Base-by-base conservation (phyloP, 2,329 filamentous ascomycete genomes). In the Penicillium hordei region DNA sequence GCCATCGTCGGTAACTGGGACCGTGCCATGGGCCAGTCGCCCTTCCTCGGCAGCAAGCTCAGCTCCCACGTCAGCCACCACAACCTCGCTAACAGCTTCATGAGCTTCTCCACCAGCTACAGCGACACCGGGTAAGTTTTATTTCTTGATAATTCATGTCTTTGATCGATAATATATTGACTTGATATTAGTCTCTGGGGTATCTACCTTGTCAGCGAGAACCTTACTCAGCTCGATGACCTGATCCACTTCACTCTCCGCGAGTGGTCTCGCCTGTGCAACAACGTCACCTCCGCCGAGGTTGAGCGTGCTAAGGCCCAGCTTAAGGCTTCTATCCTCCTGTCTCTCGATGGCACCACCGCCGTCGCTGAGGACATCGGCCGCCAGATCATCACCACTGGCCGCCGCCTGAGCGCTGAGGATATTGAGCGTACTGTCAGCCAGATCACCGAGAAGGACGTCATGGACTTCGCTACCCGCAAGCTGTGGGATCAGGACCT, bases 1-100 rank as follows among this genome's bases (percentile, higher is more conserved):
- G 94, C 94, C 71, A 97, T 99, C 70, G 93, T 99, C 68, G 94
- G 94, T 75, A 99, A 99, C 88, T 99, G 96, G 88, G 94, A 99
- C 83, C 94, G 94, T 81, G 90, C 94, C 69, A 93, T 97, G 87
- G 94, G 95, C 75, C 96, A 94, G 79, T 94, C 94, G 60, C 89
- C 93, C 66, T 94, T 97, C 83, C 89, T 97, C 75, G 94, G 95
- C 72, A 96, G 92, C 90, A 97, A 95, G 86, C 91, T 99, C 71
- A 96, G 91, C 83, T 88, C 89, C 66, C 91, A 94, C 72, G 89
- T 99, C 68, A 90, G 95, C 84, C 88, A 96, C 81, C 87, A 97
- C 81, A 89, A 93, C 78, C 86, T 99, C 62, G 94, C 94, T 79
- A 99, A 96, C 84, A 97, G 93, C 86, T 99, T 97, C 86, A 99